Conservation (phyloP, 129 eudicot species). For the Lactuca saligna region DNA sequence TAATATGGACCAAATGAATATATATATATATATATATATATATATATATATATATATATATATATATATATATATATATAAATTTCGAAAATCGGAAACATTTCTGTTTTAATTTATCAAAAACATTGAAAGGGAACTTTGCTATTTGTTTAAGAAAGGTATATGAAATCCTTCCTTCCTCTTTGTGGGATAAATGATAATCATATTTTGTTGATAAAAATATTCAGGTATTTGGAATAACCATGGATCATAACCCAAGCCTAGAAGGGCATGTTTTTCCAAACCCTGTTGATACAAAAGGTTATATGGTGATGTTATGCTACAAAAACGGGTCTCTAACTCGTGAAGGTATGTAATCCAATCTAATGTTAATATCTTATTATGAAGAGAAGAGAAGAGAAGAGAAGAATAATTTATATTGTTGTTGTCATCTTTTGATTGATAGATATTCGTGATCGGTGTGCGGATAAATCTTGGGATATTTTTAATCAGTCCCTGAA, state of each 20-base stretch:
- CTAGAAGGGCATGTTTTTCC: slow-evolving; percentile 91
- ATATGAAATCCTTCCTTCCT: no score
- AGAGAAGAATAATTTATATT: neutral
- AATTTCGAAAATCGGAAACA: neutral
- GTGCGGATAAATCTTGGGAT: slow-evolving; percentile 89
- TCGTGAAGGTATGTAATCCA: slow-evolving; percentile 69
- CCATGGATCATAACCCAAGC: slow-evolving; percentile 70
- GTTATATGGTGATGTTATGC: slow-evolving; percentile 91
- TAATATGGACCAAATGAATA: neutral
- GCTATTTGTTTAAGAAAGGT: no score
- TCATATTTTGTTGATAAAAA: neutral
- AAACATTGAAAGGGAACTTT: no score
- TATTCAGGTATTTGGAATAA: slow-evolving; percentile 77
- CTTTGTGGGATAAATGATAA: neutral
- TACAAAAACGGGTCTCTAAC: slow-evolving; percentile 93
- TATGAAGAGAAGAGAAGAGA: no score
- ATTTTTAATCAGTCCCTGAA: slow-evolving; percentile 62
- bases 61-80: no score
- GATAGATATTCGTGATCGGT: slow-evolving; percentile 73
- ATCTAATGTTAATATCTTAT: slow-evolving; percentile 1
- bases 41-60: no score
- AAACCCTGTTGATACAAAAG: slow-evolving; percentile 81
- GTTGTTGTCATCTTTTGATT: slow-evolving; percentile 26
- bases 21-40: neutral
- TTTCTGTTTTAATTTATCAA: neutral